A percentile compares a stretch with the other conserved stretches of the same genome.
Conservation (phyloP, 345 rosid species). For the Leavenworthia alabamica region DNA sequence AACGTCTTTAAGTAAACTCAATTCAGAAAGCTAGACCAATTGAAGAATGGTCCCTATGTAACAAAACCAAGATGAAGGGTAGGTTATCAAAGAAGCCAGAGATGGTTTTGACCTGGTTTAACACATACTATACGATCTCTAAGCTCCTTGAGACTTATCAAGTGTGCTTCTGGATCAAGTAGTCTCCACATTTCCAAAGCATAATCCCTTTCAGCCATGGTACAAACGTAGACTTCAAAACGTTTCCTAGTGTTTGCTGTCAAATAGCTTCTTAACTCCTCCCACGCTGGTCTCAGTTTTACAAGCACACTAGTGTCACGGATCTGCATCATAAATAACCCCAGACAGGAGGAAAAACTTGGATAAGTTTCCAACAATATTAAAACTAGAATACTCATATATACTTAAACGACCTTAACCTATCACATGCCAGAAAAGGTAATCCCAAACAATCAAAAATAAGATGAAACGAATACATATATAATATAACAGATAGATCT, state of each 20-base stretch:
- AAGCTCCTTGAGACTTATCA: conserved; percentile 72
- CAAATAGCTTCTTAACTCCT: conserved; percentile 84
- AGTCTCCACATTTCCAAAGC: conserved; percentile 99
- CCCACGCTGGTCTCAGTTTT: conserved; percentile 98
- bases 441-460: background rate
- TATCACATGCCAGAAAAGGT: background rate
- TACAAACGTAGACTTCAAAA: conserved; percentile 98
- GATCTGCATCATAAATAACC: conserved; percentile 42
- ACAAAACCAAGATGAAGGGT: background rate
- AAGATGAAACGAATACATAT: conserved; percentile 9
- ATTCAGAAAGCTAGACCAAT: conserved; percentile 3
- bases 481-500: conserved; percentile 6
- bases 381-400: background rate
- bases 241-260: conserved; percentile 90
- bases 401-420: background rate
- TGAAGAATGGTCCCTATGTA: background rate
- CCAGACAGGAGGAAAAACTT: background rate
- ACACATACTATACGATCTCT: conserved; percentile 82
- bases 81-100: conserved; percentile 7
- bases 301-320: conserved; percentile 99
- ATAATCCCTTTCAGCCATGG: conserved; percentile 99
- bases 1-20: background rate
- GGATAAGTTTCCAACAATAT: background rate
- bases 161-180: conserved; percentile 83
- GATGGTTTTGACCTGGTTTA: conserved; percentile 61